Evolutionary conservation across 139 green algal species (phyloP), one percentile per base, ranked within the genome.

Genomic region (Edaphochlamys debaryana): DNA sequence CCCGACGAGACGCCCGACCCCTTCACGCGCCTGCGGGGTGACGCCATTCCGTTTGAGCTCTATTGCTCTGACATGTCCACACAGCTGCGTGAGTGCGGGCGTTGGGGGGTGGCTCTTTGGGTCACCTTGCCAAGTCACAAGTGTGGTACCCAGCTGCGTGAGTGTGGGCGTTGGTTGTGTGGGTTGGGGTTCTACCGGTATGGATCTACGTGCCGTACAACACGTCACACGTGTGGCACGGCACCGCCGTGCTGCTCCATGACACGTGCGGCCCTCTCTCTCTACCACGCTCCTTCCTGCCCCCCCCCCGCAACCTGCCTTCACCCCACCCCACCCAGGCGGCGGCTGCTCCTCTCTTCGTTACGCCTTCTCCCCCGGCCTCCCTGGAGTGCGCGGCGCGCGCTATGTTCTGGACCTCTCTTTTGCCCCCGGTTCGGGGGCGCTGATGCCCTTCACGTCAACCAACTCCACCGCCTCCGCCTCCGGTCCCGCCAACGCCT

Each of bases 331-430:
- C 8, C 32, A 23, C 62, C 6, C 82, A 80, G 50, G 2, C 63
- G 66, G 80, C 86, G 89, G 90, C 36, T 95, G 90, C 50, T 56
- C 69, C 20, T 70, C 58, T 9, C 56, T 96, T 50, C 38, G 67
- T 13, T 85, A 87, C 62, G 56, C 62, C 5, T 87, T 95, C 37
- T 71, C 62, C 1, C 36, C 68, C 0, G 93, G 89, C 5, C 85
- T 91, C 8, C 42, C 77, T 0, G 67, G 82, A 48, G 85, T 90
- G 5, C 54, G 72, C 9, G 89, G 88, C 2, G 92, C 93, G 0
- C 45, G 79, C 9, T 95, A 91, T 58, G 52, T 87, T 0, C 74
- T 95, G 23, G 88, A 88, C 32, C 36, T 95, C 29, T 86, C 58
- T 23, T 88, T 94, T 66, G 78, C 73, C 29, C 40, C 60, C 4